A percentile compares a stretch with the other conserved stretches of the same genome.
These are phyloP conservation scores for Boletus insuetus DNA, from an alignment of 768 basidiomycete species.

Conservation along the genomic window DNA sequence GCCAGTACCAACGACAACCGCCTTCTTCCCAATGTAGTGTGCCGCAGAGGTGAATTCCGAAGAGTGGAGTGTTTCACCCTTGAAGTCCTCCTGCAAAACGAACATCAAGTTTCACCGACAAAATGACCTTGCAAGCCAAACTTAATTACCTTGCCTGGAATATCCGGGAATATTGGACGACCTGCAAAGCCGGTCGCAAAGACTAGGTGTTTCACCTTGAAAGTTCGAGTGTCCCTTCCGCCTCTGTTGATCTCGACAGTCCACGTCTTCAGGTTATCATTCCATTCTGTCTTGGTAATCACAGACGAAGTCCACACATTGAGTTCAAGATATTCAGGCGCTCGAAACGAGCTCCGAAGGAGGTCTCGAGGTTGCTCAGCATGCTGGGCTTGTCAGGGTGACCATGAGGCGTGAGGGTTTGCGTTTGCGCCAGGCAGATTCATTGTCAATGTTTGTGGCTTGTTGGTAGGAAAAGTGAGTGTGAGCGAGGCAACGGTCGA, in stretches of 20 bases:
- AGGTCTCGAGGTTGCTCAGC: too few relatives aligned
- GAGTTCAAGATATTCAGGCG: conserved; percentile 47
- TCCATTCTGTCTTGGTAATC: conserved; percentile 38
- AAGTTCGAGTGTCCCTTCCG: conserved; percentile 34
- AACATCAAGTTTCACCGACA: background rate
- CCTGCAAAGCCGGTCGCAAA: conserved; percentile 55
- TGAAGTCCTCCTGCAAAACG: conserved; percentile 42
- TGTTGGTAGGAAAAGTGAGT: too few relatives aligned
- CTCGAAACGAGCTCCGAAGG: too few relatives aligned
- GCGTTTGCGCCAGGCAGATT: too few relatives aligned
- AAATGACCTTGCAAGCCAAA: background rate
- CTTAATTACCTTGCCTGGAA: conserved; percentile 40
- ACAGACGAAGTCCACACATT: conserved; percentile 59
- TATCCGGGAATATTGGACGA: conserved; percentile 41
- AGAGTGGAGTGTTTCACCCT: conserved; percentile 55
- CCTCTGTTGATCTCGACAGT: conserved; percentile 38
- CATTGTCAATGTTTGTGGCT: too few relatives aligned
- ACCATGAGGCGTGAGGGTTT: too few relatives aligned
- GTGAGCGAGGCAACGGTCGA: too few relatives aligned
- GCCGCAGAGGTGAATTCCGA: conserved; percentile 45
- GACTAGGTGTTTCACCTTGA: conserved; percentile 48
- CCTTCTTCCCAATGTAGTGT: conserved; percentile 59
- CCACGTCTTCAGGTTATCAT: conserved; percentile 42
- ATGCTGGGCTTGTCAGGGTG: too few relatives aligned
- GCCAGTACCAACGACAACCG: conserved; percentile 61